A percentile compares a stretch with the other conserved stretches of the same genome.
phyloP scores from a whole-genome alignment of 768 basidiomycete genomes.

The Stropharia rugosoannulata region DNA sequence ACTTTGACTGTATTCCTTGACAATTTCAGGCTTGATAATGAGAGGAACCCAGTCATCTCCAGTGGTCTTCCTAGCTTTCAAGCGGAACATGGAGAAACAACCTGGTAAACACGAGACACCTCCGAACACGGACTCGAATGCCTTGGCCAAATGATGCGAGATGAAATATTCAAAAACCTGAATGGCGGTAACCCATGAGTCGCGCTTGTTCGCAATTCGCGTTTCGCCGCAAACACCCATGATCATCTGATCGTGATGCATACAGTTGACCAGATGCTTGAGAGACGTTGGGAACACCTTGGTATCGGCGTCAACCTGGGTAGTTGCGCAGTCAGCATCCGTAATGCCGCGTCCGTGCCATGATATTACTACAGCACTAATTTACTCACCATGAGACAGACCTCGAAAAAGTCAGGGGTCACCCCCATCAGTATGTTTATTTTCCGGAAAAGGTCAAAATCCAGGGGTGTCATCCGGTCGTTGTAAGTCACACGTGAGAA shows the following conservation, averaged over 20 bases:
- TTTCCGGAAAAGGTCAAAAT: conserved; percentile 98
- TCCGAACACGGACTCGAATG: conserved; percentile 98
- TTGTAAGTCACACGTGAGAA: conserved; percentile 99
- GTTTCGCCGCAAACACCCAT: conserved; percentile 99
- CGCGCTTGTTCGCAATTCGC: conserved; percentile 96
- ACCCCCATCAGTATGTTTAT: conserved; percentile 97
- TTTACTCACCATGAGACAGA: conserved; percentile 85
- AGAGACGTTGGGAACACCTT: conserved; percentile 92
- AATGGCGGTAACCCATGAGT: conserved; percentile 98
- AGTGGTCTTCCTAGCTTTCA: conserved; percentile 85
- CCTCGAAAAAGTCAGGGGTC: conserved; percentile 98
- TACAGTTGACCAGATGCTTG: conserved; percentile 90
- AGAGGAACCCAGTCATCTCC: conserved; percentile 98
- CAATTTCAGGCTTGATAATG: conserved; percentile 95
- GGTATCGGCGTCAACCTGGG: conserved; percentile 96
- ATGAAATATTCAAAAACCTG: conserved; percentile 99
- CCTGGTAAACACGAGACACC: conserved; percentile 99
- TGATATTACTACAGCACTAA: not conserved
- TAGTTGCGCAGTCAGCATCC: not conserved
- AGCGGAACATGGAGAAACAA: conserved; percentile 99
- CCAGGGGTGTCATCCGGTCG: conserved; percentile 96
- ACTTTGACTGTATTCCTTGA: conserved; percentile 94
- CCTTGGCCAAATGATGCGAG: conserved; percentile 97
- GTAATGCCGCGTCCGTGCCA: not conserved
- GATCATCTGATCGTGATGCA: conserved; percentile 98